These are phyloP conservation scores for Truncatella angustata DNA, from an alignment of 2,329 filamentous ascomycete genomes.

Conservation along the genomic window DNA sequence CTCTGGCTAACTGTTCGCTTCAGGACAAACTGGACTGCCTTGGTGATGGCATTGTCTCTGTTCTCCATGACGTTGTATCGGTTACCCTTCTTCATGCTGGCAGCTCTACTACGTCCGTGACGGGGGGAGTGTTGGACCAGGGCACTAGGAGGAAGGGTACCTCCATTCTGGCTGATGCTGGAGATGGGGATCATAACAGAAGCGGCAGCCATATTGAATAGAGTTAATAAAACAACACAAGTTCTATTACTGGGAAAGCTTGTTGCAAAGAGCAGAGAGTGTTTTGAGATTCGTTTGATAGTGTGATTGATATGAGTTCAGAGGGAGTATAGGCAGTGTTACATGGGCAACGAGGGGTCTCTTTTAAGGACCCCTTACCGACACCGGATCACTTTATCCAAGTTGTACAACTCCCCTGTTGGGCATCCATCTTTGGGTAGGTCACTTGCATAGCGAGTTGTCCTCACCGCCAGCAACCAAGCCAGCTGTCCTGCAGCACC, in stretches of 20 bases:
- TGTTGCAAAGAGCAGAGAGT: background rate
- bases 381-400: slow-evolving; percentile 3
- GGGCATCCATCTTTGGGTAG: slow-evolving; percentile 7
- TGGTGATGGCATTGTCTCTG: slow-evolving; percentile 36
- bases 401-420: background rate
- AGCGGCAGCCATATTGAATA: slow-evolving; percentile 29
- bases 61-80: slow-evolving; percentile 41
- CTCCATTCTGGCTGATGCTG: slow-evolving; percentile 33
- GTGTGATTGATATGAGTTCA: background rate
- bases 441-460: background rate
- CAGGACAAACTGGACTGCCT: slow-evolving; percentile 39
- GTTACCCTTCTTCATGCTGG: slow-evolving; percentile 38
- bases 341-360: background rate
- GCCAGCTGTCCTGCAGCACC: slow-evolving; percentile 7
- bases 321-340: background rate
- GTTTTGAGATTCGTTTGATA: background rate
- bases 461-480: slow-evolving; percentile 3
- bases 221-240: background rate
- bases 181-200: slow-evolving; percentile 32
- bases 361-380: slow-evolving; percentile 4
- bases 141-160: slow-evolving; percentile 34
- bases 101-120: slow-evolving; percentile 36
- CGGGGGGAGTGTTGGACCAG: slow-evolving; percentile 31
- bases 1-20: slow-evolving; percentile 32
- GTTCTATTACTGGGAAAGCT: background rate